These are phyloP conservation scores for Colletotrichum australisinense DNA, from an alignment of 2,329 filamentous ascomycete species.

Conservation along the genomic window DNA sequence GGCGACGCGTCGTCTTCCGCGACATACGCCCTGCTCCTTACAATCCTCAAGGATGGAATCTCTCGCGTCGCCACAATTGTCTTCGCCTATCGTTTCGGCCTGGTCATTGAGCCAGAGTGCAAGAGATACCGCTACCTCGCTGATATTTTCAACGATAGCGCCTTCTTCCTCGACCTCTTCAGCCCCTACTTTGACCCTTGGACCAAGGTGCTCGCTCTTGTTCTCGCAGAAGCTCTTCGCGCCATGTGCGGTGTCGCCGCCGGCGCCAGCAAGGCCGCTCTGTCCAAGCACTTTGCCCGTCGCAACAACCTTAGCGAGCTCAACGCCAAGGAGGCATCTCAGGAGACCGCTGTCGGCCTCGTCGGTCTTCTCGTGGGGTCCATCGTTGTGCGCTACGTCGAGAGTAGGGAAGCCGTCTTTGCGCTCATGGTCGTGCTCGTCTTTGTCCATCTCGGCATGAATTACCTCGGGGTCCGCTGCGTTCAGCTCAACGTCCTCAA, in stretches of 20 bases:
- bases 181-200: conserved; percentile 76
- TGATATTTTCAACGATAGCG: conserved; percentile 88
- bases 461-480: conserved; percentile 85
- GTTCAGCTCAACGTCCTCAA: conserved; percentile 89
- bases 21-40: conserved; percentile 83
- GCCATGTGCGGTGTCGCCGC: conserved; percentile 89
- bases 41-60: conserved; percentile 84
- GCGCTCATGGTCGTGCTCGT: conserved; percentile 77
- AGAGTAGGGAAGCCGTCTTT: conserved; percentile 79
- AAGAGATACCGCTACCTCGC: conserved; percentile 90
- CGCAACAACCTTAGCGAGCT: conserved; percentile 91
- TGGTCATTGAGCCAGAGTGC: conserved; percentile 87
- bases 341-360: conserved; percentile 93
- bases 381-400: conserved; percentile 80
- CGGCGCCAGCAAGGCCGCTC: conserved; percentile 87
- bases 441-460: conserved; percentile 81
- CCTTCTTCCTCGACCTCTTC: conserved; percentile 86
- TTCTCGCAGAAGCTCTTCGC: conserved; percentile 62
- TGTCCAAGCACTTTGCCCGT: conserved; percentile 91
- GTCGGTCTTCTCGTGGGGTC: conserved; percentile 89
- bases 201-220: conserved; percentile 62
- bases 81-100: conserved; percentile 85
- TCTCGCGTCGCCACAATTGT: conserved; percentile 86
- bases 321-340: conserved; percentile 94
- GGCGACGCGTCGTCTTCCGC: conserved; percentile 83